A percentile compares a stretch with the other conserved stretches of the same genome.
Evolutionary conservation across 2,329 filamentous ascomycete species (phyloP).

Genomic region (Penicillium corylophilum): DNA sequence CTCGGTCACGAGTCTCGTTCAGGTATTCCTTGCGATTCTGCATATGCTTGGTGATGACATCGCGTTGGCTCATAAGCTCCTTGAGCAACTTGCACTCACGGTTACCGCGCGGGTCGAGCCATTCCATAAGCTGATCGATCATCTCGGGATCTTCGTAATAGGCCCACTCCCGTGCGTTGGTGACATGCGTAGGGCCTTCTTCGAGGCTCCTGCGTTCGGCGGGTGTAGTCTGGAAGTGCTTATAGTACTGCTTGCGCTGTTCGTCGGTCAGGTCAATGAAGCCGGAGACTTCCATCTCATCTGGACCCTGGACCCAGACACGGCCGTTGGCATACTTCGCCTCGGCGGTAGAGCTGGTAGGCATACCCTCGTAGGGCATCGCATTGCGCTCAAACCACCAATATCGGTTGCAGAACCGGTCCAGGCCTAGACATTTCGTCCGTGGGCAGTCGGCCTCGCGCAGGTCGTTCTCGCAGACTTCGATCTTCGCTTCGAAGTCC

Average conservation of each 20-base stretch:
- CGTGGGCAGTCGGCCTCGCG: conserved; percentile 91
- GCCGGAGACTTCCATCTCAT: conserved; percentile 79
- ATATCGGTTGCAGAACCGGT: conserved; percentile 97
- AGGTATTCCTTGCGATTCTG: conserved; percentile 74
- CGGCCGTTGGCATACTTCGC: conserved; percentile 92
- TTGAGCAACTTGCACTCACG: conserved; percentile 87
- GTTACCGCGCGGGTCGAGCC: conserved; percentile 82
- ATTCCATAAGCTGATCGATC: conserved; percentile 75
- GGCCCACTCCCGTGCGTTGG: conserved; percentile 79
- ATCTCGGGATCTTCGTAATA: conserved; percentile 81
- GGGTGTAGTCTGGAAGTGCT: conserved; percentile 77
- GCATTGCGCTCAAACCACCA: conserved; percentile 99
- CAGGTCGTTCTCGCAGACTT: conserved; percentile 82
- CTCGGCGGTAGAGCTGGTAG: conserved; percentile 79
- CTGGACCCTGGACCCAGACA: conserved; percentile 94
- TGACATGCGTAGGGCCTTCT: conserved; percentile 78
- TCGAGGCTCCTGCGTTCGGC: conserved; percentile 81
- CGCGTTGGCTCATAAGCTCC: conserved; percentile 73
- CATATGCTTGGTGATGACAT: conserved; percentile 78
- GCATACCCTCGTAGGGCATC: conserved; percentile 90
- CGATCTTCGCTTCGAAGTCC: conserved; percentile 81
- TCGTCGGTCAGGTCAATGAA: conserved; percentile 77
- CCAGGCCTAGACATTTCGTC: conserved; percentile 84
- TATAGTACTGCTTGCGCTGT: conserved; percentile 71
- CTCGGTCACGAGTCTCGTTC: conserved; percentile 50